phyloP scores from a whole-genome alignment of 441 rosid genomes.

The Euphorbia corollata region DNA sequence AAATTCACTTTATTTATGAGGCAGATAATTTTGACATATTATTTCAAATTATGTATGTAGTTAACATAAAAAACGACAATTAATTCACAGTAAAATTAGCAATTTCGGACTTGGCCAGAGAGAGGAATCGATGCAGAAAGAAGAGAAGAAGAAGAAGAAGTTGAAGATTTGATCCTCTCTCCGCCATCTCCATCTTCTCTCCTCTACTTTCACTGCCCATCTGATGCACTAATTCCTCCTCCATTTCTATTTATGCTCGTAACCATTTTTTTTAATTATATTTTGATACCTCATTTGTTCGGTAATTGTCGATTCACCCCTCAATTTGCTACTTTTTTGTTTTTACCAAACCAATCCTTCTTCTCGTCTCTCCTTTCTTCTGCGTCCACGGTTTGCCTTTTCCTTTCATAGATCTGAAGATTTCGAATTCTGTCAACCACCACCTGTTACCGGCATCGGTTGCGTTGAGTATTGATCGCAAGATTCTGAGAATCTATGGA shows the following conservation, averaged over 20 bases:
- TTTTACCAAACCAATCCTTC: background rate
- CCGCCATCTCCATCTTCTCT: slow-evolving; percentile 13
- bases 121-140: background rate
- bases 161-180: slow-evolving; percentile 14
- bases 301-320: slow-evolving; percentile 2
- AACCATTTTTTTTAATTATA: background rate
- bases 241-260: background rate
- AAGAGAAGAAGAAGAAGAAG: background rate
- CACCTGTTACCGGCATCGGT: slow-evolving; percentile 9
- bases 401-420: slow-evolving; percentile 25
- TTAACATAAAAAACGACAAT: background rate
- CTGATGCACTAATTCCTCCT: background rate
- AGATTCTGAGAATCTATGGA: slow-evolving; percentile 40
- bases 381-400: slow-evolving; percentile 6
- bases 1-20: too few relatives aligned
- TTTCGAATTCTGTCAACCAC: background rate
- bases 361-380: slow-evolving; percentile 5
- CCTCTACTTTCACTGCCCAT: background rate
- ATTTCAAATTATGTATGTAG: background rate
- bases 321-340: background rate
- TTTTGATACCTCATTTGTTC: background rate
- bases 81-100: background rate
- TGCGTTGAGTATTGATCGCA: background rate
- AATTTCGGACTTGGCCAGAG: background rate
- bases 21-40: background rate